These are phyloP conservation scores for Porcisia hertigi DNA, from an alignment of 208 protist species.

Conservation along the genomic window DNA sequence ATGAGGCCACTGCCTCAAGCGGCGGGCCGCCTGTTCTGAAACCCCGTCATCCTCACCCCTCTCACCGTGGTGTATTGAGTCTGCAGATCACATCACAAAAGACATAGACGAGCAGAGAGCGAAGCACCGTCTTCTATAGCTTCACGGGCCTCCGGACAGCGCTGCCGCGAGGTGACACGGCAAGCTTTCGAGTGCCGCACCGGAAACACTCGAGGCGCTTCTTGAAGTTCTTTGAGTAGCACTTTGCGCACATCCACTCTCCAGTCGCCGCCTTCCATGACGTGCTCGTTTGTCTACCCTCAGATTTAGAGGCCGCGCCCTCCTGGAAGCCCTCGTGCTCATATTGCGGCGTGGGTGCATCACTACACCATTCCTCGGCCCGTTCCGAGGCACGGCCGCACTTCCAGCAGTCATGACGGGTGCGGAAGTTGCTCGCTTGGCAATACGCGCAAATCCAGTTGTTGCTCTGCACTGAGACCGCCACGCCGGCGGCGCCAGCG, in stretches of 20 bases:
- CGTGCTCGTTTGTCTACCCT: conserved; percentile 42
- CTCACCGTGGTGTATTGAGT: not conserved
- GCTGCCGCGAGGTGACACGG: conserved; percentile 37
- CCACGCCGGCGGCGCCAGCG: not conserved
- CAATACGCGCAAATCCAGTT: conserved; percentile 86
- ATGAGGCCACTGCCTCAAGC: too few species aligned
- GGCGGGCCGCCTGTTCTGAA: too few species aligned
- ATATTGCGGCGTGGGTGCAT: conserved; percentile 42
- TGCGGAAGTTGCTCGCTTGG: conserved; percentile 86
- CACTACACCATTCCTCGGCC: conserved; percentile 21
- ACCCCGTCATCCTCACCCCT: too few species aligned
- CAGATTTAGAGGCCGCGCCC: conserved; percentile 21
- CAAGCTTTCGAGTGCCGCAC: conserved; percentile 69
- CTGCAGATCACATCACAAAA: not conserved
- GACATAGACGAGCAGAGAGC: not conserved
- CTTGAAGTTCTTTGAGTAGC: conserved; percentile 81
- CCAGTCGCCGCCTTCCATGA: conserved; percentile 52
- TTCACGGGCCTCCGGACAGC: conserved; percentile 76
- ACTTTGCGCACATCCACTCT: conserved; percentile 85
- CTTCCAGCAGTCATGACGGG: conserved; percentile 81
- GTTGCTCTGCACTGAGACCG: conserved; percentile 43
- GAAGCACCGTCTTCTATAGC: conserved; percentile 34
- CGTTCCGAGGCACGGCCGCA: conserved; percentile 51
- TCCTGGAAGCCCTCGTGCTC: conserved; percentile 82
- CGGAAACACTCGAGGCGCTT: conserved; percentile 72